Evolutionary conservation across 2,329 filamentous ascomycete genomes (phyloP), one percentile per base, ranked within the genome.

Genomic region (Thermothelomyces thermophilus): DNA sequence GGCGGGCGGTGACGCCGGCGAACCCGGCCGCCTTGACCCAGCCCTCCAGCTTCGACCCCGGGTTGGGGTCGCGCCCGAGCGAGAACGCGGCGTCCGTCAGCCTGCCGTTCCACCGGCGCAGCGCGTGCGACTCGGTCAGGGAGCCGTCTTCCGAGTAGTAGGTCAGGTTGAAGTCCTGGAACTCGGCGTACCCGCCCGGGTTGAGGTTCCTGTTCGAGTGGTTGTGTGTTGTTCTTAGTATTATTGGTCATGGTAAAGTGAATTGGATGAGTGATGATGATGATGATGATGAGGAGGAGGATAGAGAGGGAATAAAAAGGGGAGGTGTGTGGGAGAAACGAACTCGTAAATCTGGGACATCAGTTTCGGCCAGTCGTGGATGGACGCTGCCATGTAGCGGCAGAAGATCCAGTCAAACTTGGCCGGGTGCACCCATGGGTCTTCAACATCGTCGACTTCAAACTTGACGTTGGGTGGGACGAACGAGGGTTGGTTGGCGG

Each of bases 351-450:
- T 51, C 19, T 49, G 59, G 20, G 42, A 51, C 20, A 61, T 56
- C 1, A 62, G 46, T 35, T 52, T 56, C 6, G 59, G 61, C 62
- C 62, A 66, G 59, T 69, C 62, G 10, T 57, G 51, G 47, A 71
- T 67, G 20, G 61, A 59, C 17, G 61, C 63, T 1, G 62, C 54
- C 56, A 70, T 63, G 51, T 64, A 68, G 1, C 70, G 64, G 9
- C 62, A 61, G 43, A 71, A 68, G 48, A 71, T 68, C 46, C 59
- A 69, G 54, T 67, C 63, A 26, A 64, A 67, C 1, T 24, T 56
- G 11, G 35, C 19, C n/a, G 31, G 54, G 40, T 50, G 54, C 0
- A 54, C 39, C 63, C 63, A 66, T 3, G 45, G 45, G 19, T 40
- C 31, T 8, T 53, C 46, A 33, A 45, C 43, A 22, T 56, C 53